Conservation (phyloP, 495 filamentous ascomycete genomes). For the Aspergillus nanangensis region DNA sequence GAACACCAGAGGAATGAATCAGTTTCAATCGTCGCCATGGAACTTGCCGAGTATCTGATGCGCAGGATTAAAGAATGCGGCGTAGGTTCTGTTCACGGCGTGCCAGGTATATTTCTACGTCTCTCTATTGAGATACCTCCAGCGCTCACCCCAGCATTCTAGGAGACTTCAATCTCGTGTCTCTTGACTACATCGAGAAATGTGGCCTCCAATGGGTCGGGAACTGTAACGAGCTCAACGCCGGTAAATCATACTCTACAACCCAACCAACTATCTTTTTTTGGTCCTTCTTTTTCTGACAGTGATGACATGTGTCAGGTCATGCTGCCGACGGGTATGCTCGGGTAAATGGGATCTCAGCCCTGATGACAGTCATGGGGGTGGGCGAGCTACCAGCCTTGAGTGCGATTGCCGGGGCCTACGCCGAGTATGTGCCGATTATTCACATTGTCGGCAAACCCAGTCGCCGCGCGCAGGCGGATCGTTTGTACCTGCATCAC, state of each 20-base stretch:
- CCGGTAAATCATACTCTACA: conserved; percentile 31
- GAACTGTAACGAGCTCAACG: conserved; percentile 78
- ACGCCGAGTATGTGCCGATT: conserved; percentile 70
- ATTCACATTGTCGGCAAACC: conserved; percentile 74
- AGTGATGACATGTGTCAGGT: background rate
- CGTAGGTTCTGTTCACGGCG: conserved; percentile 60
- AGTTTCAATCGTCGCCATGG: too few species aligned
- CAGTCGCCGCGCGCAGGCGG: conserved; percentile 22
- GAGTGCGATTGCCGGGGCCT: conserved; percentile 69
- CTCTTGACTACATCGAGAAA: conserved; percentile 62
- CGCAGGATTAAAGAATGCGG: conserved; percentile 65
- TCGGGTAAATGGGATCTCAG: conserved; percentile 65
- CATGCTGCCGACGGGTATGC: conserved; percentile 83
- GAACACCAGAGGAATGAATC: too few species aligned
- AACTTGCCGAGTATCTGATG: conserved; percentile 60
- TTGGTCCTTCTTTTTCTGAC: too few species aligned
- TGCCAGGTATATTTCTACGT: too few species aligned
- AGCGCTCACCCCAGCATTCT: too few species aligned
- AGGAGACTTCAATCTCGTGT: conserved; percentile 64
- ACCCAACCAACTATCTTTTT: background rate
- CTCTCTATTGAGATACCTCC: too few species aligned
- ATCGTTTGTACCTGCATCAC: conserved; percentile 36
- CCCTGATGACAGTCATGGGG: conserved; percentile 75
- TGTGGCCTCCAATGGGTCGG: conserved; percentile 69
- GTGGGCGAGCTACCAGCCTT: conserved; percentile 75